phyloP scores from a whole-genome alignment of 2,329 filamentous ascomycete genomes.

The Ascomycota sp. region DNA sequence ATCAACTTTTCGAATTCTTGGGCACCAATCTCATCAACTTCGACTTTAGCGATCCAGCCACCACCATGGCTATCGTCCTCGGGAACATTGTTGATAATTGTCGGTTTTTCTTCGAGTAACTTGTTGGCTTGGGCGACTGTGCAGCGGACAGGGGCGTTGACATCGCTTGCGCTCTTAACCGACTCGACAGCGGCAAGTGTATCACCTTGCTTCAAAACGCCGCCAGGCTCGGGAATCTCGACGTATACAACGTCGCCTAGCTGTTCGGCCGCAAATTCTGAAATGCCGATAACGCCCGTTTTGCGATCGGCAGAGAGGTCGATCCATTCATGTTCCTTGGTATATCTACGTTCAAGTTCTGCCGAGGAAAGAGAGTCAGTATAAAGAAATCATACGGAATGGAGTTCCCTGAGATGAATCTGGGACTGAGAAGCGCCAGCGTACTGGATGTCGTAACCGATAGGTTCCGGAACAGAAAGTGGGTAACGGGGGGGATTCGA shows the following conservation, averaged over 20 bases:
- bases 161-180: constrained; percentile 95
- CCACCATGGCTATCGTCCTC: constrained; percentile 57
- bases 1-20: constrained; percentile 59
- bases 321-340: constrained; percentile 96
- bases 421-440: too few relatives aligned
- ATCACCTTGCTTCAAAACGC: constrained; percentile 55
- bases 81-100: constrained; percentile 71
- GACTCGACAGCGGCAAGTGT: constrained; percentile 89
- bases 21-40: constrained; percentile 44
- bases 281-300: constrained; percentile 68
- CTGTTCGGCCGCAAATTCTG: constrained; percentile 72
- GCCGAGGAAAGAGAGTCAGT: too few relatives aligned
- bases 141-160: constrained; percentile 72
- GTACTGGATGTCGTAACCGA: too few relatives aligned
- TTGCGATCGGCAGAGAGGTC: constrained; percentile 69
- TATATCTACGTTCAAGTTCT: constrained; percentile 66
- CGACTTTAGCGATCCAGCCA: constrained; percentile 83
- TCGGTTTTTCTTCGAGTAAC: constrained; percentile 64
- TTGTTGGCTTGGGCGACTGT: constrained; percentile 56
- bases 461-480: too few relatives aligned
- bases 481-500: too few relatives aligned
- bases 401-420: too few relatives aligned
- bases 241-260: constrained; percentile 96
- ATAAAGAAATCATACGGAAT: too few relatives aligned
- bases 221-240: constrained; percentile 57